Evolutionary conservation across 2,329 filamentous ascomycete genomes (phyloP).

Genomic region (Xylariaceae sp.): DNA sequence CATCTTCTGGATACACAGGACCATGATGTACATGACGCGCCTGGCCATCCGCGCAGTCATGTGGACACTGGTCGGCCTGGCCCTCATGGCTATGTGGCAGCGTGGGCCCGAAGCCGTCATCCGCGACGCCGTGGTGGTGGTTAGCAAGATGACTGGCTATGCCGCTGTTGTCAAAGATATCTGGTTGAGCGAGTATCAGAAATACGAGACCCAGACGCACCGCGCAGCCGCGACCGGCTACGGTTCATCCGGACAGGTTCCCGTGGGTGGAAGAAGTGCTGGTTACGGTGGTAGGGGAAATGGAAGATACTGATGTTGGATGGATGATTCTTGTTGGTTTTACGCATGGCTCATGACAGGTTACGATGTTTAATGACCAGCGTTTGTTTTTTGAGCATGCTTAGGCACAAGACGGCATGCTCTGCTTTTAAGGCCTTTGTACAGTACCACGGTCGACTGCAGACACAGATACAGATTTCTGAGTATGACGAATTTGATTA

Average conservation of each 20-base stretch:
- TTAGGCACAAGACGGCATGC: too few species aligned
- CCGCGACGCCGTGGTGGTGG: constrained; percentile 50
- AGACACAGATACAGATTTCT: too few species aligned
- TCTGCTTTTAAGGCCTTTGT: too few species aligned
- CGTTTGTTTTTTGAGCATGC: too few species aligned
- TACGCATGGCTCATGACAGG: constrained; percentile 1
- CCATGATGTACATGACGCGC: constrained; percentile 74
- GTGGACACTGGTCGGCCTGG: constrained; percentile 55
- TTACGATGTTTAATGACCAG: too few species aligned
- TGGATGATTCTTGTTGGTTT: not conserved
- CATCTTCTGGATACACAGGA: constrained; percentile 65
- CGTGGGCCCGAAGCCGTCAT: constrained; percentile 63
- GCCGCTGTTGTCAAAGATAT: constrained; percentile 47
- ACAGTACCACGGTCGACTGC: too few species aligned
- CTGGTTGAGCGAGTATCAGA: constrained; percentile 55
- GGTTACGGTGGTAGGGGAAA: constrained; percentile 11
- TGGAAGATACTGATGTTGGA: constrained; percentile 4
- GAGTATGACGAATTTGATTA: too few species aligned
- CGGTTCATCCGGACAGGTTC: constrained; percentile 10
- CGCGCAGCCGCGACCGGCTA: constrained; percentile 17
- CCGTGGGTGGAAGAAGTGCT: constrained; percentile 12
- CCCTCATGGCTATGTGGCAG: constrained; percentile 57
- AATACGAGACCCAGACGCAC: constrained; percentile 49
- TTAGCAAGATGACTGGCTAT: constrained; percentile 43
- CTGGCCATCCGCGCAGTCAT: constrained; percentile 60